Evolutionary conservation across 2,329 filamentous ascomycete species (phyloP).

Genomic region (Mycogone perniciosa): DNA sequence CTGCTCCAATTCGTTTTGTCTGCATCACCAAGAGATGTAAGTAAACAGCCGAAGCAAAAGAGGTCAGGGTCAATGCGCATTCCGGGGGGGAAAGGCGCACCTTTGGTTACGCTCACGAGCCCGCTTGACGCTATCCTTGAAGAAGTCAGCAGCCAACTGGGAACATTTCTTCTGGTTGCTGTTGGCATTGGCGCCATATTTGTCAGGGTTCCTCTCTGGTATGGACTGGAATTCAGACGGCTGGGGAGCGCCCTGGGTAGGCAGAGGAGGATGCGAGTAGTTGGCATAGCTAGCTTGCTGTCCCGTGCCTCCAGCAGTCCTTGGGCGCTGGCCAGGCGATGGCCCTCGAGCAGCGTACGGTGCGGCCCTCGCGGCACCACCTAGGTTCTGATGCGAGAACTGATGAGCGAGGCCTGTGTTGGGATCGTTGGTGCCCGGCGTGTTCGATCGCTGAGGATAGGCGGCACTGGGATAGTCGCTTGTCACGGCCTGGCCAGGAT

Average conservation of each 20-base stretch:
- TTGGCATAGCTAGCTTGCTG: conserved; percentile 57
- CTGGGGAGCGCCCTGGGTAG: conserved; percentile 50
- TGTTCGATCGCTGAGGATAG: conserved; percentile 49
- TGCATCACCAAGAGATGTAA: conserved; percentile 29
- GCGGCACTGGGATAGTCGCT: conserved; percentile 43
- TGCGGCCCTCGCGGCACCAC: conserved; percentile 63
- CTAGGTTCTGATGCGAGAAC: conserved; percentile 93
- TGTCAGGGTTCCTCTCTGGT: conserved; percentile 82
- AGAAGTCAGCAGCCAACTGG: conserved; percentile 78
- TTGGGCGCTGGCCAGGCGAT: conserved; percentile 68
- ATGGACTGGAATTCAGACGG: conserved; percentile 70
- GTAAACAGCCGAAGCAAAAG: not conserved
- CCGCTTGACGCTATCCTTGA: conserved; percentile 96
- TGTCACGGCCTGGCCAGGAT: conserved; percentile 31
- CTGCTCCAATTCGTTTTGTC: conserved; percentile 86
- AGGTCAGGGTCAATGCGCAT: not conserved
- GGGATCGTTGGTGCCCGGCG: conserved; percentile 65
- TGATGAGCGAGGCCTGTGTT: conserved; percentile 91
- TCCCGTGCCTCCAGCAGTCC: conserved; percentile 68
- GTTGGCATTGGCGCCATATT: conserved; percentile 58
- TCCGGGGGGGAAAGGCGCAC: conserved; percentile 42
- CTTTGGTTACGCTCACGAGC: conserved; percentile 91
- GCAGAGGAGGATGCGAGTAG: conserved; percentile 64
- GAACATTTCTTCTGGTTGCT: conserved; percentile 67
- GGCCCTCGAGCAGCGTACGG: conserved; percentile 62